Percentiles rank a stretch among this genome's conserved stretches.
Evolutionary conservation across 495 filamentous ascomycete genomes (phyloP).

Genomic region (Aspergillus carlsbadensis): DNA sequence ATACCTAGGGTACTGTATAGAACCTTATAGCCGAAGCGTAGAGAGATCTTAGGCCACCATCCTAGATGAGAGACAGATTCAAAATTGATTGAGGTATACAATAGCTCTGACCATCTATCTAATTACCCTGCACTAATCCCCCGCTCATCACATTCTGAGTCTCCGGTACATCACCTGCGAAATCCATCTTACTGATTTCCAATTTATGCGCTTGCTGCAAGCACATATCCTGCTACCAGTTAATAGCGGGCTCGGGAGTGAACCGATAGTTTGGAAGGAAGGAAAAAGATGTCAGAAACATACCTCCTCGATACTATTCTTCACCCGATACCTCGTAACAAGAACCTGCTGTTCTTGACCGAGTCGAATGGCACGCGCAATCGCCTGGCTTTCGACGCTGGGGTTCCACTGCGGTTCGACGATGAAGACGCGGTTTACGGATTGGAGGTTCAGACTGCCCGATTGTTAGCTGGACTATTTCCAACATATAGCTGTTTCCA

Average conservation of each 20-base stretch:
- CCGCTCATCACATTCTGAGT: background rate
- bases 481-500: too few relatives aligned
- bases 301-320: conserved; percentile 45
- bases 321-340: conserved; percentile 44
- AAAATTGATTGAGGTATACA: too few relatives aligned
- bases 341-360: conserved; percentile 45
- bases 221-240: conserved; percentile 15
- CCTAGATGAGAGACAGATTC: too few relatives aligned
- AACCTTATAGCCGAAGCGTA: too few relatives aligned
- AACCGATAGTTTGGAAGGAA: too few relatives aligned
- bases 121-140: background rate
- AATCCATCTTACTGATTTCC: conserved; percentile 5
- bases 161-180: background rate
- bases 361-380: conserved; percentile 33
- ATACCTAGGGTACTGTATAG: too few relatives aligned
- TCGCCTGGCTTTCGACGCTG: conserved; percentile 50
- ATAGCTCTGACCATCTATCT: too few relatives aligned
- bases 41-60: too few relatives aligned
- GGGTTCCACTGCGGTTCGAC: conserved; percentile 60
- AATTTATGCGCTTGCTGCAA: conserved; percentile 16
- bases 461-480: too few relatives aligned
- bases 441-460: conserved; percentile 40
- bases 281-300: background rate
- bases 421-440: conserved; percentile 46
- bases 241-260: background rate